Base-by-base conservation (phyloP, 2,329 filamentous ascomycete species). In the Phialophora tarda region DNA sequence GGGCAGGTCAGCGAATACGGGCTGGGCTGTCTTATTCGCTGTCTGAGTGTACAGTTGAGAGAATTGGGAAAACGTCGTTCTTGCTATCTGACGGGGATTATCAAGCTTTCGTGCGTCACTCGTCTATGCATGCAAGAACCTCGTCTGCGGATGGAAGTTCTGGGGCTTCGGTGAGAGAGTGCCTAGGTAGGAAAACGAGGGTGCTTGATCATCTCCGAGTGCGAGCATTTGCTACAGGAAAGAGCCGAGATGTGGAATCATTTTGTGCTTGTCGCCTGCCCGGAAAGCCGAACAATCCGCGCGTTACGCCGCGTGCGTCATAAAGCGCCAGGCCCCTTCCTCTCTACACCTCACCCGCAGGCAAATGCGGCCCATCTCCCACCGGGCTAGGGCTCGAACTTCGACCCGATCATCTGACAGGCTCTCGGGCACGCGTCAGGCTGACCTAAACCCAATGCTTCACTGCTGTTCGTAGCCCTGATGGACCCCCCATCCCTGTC, bases 381-480 rank as follows among this genome's bases (percentile, higher is more conserved):
- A 21, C 48, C 8, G 7, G 44, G 21, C 44, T 23, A 14, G 21
- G 21, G 11, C 48, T 11, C 23, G 12, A 51, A 1, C 23, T 6
- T 12, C 21, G 48, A 14, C 24, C 48, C 14, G 17, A 61, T 30
- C 59, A 38, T 53, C 47, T 44, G 47, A 61, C 59, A 41, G 47
- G 48, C 59, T 54, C 28, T 26, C 30, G 24, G 47, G 48, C 59
- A 54, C 30, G 59, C 59, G 26, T 53, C 59, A 61, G 59, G 59
- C 59, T 61, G 59, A 61, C 59, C 59, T 61, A 61, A 61, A 51
- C 59, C 59, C 12, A 61, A 34, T 61, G 30, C 30, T 53, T 61
- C 23, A n/a, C 34, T 61, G n/a, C 30, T 30, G 44, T 61, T 61
- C 59, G 59, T 51, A 38, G 48, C 23, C 8, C 17, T 28, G 14